phyloP scores from a whole-genome alignment of 2,329 filamentous ascomycete species.

The Aspergillus novofumigatus region DNA sequence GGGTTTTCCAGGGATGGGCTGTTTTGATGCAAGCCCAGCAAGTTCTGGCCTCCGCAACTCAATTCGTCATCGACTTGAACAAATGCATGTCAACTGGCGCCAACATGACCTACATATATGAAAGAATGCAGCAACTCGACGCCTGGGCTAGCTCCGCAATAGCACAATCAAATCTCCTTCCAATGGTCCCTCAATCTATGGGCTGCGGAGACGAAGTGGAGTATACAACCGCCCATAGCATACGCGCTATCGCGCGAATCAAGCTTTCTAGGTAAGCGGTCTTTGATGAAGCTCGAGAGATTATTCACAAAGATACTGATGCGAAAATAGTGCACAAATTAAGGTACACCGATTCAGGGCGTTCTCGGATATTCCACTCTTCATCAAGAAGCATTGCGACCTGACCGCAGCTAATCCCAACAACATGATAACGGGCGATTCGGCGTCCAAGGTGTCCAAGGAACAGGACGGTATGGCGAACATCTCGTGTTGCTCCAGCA shows the following conservation, averaged over 20 bases:
- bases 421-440: slow-evolving; percentile 4
- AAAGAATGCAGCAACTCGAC: slow-evolving; percentile 41
- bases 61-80: slow-evolving; percentile 40
- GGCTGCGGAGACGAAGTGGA: slow-evolving; percentile 29
- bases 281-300: neutral
- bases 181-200: slow-evolving; percentile 19
- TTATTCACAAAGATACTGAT: slow-evolving; percentile 4
- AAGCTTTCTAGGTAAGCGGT: slow-evolving; percentile 39
- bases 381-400: slow-evolving; percentile 44
- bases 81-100: slow-evolving; percentile 33
- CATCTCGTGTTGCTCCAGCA: slow-evolving; percentile 31
- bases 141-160: slow-evolving; percentile 36
- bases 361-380: slow-evolving; percentile 44
- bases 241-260: slow-evolving; percentile 41
- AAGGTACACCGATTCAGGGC: slow-evolving; percentile 45
- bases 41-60: slow-evolving; percentile 39
- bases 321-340: slow-evolving; percentile 37
- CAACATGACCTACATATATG: slow-evolving; percentile 36
- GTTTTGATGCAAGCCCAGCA: slow-evolving; percentile 42
- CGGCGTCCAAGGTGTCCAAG: slow-evolving; percentile 12
- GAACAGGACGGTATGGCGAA: slow-evolving; percentile 21
- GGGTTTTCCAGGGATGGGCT: slow-evolving; percentile 35
- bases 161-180: slow-evolving; percentile 30
- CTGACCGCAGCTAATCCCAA: slow-evolving; percentile 30
- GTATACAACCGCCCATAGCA: slow-evolving; percentile 34